These are phyloP conservation scores for Coniella lustricola DNA, from an alignment of 2,329 filamentous ascomycete species.

Conservation along the genomic window DNA sequence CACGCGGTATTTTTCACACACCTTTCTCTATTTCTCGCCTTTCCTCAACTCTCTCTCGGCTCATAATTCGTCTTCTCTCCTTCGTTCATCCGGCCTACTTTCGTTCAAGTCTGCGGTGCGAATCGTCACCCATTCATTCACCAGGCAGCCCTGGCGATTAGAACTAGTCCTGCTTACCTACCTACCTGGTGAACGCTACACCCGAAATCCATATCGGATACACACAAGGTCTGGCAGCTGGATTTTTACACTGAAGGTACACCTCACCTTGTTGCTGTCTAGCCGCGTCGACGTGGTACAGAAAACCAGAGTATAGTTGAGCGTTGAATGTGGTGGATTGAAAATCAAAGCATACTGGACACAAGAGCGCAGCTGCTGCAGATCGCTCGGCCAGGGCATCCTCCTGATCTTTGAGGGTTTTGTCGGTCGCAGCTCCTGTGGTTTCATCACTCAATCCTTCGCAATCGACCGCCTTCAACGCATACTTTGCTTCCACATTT, in stretches of 20 bases:
- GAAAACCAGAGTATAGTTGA: background rate
- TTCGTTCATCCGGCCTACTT: background rate
- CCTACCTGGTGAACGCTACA: background rate
- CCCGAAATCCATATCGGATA: background rate
- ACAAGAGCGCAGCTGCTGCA: too few species aligned
- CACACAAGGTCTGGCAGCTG: slow-evolving; percentile 14
- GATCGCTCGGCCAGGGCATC: too few species aligned
- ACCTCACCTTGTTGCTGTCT: slow-evolving; percentile 10
- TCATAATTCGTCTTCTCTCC: background rate
- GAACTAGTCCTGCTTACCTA: background rate
- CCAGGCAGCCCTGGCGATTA: background rate
- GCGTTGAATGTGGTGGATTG: background rate
- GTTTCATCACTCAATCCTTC: too few species aligned
- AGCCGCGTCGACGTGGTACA: background rate
- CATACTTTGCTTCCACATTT: background rate
- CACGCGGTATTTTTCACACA: too few species aligned
- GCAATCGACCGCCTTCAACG: too few species aligned
- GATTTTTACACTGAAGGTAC: slow-evolving; percentile 15
- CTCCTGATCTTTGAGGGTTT: too few species aligned
- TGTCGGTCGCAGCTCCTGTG: background rate
- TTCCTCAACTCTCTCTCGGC: background rate
- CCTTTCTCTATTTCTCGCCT: background rate
- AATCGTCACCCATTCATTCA: background rate
- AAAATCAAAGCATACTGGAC: background rate
- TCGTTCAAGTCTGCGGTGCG: background rate